Conservation (phyloP, 768 basidiomycete genomes). For the Collybia nuda region DNA sequence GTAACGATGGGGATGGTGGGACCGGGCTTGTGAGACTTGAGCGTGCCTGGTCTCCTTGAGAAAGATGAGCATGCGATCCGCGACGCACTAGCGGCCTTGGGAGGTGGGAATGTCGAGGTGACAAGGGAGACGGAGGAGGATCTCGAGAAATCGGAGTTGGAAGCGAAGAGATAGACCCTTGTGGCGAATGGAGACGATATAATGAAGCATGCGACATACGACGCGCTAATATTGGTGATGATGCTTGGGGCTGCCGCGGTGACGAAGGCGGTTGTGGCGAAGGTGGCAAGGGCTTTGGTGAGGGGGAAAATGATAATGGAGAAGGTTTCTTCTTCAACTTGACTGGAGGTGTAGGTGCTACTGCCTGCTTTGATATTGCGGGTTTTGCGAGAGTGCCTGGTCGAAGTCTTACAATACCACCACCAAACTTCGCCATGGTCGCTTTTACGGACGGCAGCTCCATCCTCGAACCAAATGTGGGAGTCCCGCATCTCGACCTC, state of each 20-base stretch:
- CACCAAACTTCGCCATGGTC: slow-evolving; percentile 39
- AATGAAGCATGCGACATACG: slow-evolving; percentile 22
- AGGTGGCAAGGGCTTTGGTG: slow-evolving; percentile 7
- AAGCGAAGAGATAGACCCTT: slow-evolving; percentile 8
- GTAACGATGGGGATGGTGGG: background rate
- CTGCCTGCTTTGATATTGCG: slow-evolving; percentile 21
- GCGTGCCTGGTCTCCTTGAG: slow-evolving; percentile 8
- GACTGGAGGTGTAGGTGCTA: slow-evolving; percentile 13
- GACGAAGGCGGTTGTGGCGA: slow-evolving; percentile 13
- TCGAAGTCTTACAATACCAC: slow-evolving; percentile 11
- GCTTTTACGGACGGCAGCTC: slow-evolving; percentile 46
- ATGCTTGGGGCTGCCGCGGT: slow-evolving; percentile 1
- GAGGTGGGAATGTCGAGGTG: slow-evolving; percentile 17
- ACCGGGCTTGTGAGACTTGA: slow-evolving; percentile 5
- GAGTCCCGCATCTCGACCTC: slow-evolving; percentile 57
- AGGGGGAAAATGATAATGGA: slow-evolving; percentile 25
- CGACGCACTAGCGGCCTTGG: slow-evolving; percentile 15
- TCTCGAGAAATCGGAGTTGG: slow-evolving; percentile 12
- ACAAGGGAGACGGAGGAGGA: slow-evolving; percentile 22
- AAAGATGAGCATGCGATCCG: slow-evolving; percentile 23
- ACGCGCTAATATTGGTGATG: slow-evolving; percentile 15
- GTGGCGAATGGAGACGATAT: slow-evolving; percentile 13
- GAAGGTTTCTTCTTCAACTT: slow-evolving; percentile 34
- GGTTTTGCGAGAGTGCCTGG: slow-evolving; percentile 9
- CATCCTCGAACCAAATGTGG: slow-evolving; percentile 59